These are phyloP conservation scores for Lachancea waltii DNA, from an alignment of 805 yeast species.

Conservation along the genomic window DNA sequence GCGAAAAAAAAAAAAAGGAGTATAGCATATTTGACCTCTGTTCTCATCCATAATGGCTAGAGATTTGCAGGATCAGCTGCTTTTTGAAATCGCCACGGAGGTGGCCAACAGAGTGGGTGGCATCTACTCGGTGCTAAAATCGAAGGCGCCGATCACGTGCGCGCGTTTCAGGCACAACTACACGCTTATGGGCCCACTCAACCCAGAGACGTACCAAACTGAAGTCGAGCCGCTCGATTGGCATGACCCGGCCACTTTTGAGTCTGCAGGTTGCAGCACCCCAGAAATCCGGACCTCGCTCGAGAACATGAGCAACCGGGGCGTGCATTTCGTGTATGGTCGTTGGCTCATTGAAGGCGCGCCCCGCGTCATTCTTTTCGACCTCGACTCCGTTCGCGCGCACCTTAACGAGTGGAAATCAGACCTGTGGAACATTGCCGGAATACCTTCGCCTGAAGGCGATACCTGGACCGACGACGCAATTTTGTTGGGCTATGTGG, in stretches of 20 bases:
- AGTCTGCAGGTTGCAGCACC: slow-evolving; percentile 17
- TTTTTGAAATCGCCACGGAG: slow-evolving; percentile 94
- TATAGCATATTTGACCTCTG: no score
- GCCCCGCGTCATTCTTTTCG: slow-evolving; percentile 86
- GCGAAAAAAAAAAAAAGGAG: not conserved
- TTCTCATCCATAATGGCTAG: no score
- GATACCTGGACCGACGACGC: slow-evolving; percentile 91
- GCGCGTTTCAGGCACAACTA: slow-evolving; percentile 88
- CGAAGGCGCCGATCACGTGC: slow-evolving; percentile 94
- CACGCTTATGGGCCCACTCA: slow-evolving; percentile 80
- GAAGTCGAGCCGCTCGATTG: slow-evolving; percentile 75
- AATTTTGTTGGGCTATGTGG: slow-evolving; percentile 82
- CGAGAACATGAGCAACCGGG: slow-evolving; percentile 74
- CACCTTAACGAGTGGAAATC: slow-evolving; percentile 88
- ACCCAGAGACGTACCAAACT: slow-evolving; percentile 63
- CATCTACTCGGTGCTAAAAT: slow-evolving; percentile 90
- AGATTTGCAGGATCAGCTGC: slow-evolving; percentile 78
- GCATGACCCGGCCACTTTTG: slow-evolving; percentile 37
- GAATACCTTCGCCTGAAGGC: slow-evolving; percentile 87
- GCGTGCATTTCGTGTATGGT: slow-evolving; percentile 79
- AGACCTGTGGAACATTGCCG: slow-evolving; percentile 85
- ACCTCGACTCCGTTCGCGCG: slow-evolving; percentile 63
- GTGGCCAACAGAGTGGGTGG: slow-evolving; percentile 98
- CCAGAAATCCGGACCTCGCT: slow-evolving; percentile 51
- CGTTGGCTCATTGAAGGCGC: slow-evolving; percentile 98